Evolutionary conservation across 139 green algal species (phyloP), one percentile per base, ranked within the genome.

Genomic region (Tetradesmus lagerheimii): DNA sequence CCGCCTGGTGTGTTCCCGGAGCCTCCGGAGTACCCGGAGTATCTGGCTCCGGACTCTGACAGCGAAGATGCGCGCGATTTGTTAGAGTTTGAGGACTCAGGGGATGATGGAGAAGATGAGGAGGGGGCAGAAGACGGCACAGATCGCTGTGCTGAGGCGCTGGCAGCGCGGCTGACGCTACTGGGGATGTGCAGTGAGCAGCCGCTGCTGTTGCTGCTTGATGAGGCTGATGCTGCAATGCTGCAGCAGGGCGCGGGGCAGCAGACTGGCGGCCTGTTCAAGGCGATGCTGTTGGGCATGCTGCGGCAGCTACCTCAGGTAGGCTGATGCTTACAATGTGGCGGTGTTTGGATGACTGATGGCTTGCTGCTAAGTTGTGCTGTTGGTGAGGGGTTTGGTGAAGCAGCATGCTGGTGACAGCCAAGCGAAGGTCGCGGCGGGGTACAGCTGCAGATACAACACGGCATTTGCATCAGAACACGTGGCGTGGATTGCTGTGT

Each of bases 181-280:
- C 75, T 90, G 20, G 86, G 86, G 6, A 45, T 41, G 11, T 85
- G 71, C 53, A 39, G 35, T 75, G 29, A n/a, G n/a, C 41, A 78
- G 74, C 86, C 86, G 45, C 25, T 90, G 31, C 35, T 90, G 43
- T 57, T 90, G 86, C 45, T 90, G 75, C 86, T 90, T 25, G 86
- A 83, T 35, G 75, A 90, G 20, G 71, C 34, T 35, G 86, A 90
- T 43, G 78, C 86, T 27, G 86, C 86, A 1, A 31, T 85, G n/a
- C 18, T 47, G 0, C 25, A 45, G 77, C 64, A 57, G 34, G 71
- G 66, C 23, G 23, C 57, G 57, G 57, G 57, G 57, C 15, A n/a
- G 57, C 57, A 71, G 57, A 71, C 57, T 34, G 86, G 86, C 35
- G 43, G 37, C 12, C 16, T n/a, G 2, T 74, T 90, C 23, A 29